phyloP scores from a whole-genome alignment of 2,329 filamentous ascomycete species.

The Aspergillus transmontanensis region DNA sequence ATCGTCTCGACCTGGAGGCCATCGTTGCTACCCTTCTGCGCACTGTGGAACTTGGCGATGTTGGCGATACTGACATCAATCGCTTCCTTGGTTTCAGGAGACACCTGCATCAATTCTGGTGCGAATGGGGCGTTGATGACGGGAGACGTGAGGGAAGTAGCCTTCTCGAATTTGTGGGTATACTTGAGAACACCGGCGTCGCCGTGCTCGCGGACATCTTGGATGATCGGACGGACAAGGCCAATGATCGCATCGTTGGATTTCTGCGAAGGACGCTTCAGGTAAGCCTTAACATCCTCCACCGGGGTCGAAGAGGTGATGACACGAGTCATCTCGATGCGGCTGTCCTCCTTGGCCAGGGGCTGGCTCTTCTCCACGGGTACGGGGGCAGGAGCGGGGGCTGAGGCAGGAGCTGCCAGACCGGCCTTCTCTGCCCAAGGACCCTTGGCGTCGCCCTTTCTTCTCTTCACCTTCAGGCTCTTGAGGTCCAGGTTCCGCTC shows the following conservation, averaged over 20 bases:
- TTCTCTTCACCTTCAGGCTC: slow-evolving; percentile 90
- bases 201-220: slow-evolving; percentile 78
- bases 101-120: slow-evolving; percentile 78
- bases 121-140: slow-evolving; percentile 91
- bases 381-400: slow-evolving; percentile 48
- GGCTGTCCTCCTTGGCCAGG: slow-evolving; percentile 49
- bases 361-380: slow-evolving; percentile 38
- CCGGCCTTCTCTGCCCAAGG: slow-evolving; percentile 86
- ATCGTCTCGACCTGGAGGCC: slow-evolving; percentile 90
- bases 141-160: slow-evolving; percentile 83
- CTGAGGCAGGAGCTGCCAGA: slow-evolving; percentile 57
- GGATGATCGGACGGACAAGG: slow-evolving; percentile 88
- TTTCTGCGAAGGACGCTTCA: slow-evolving; percentile 89
- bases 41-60: slow-evolving; percentile 89
- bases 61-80: slow-evolving; percentile 94
- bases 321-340: slow-evolving; percentile 82
- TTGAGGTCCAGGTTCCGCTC: slow-evolving; percentile 92
- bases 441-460: slow-evolving; percentile 90
- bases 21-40: slow-evolving; percentile 77
- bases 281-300: slow-evolving; percentile 68
- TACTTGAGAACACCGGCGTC: slow-evolving; percentile 89
- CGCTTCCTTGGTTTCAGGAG: slow-evolving; percentile 82
- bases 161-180: slow-evolving; percentile 98
- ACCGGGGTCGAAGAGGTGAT: slow-evolving; percentile 66
- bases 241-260: slow-evolving; percentile 92